A percentile compares a stretch with the other conserved stretches of the same genome.
Evolutionary conservation across 2,329 filamentous ascomycete species (phyloP).

Genomic region (Immersiporthe knoxdaviesiana): DNA sequence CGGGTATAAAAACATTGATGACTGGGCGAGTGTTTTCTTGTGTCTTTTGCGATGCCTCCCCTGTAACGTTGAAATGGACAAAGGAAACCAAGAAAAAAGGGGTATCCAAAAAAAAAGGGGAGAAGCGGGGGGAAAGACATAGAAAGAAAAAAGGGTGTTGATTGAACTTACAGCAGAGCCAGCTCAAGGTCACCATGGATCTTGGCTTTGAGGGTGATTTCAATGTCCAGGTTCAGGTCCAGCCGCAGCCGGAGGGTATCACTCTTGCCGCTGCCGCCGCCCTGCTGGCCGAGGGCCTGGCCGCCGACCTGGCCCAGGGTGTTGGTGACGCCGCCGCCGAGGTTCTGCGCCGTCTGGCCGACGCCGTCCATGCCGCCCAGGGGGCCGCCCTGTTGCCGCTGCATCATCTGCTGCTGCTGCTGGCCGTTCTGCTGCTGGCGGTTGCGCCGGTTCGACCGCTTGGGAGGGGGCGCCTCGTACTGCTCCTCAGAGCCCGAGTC

Average conservation of each 20-base stretch:
- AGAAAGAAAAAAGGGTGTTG: constrained; percentile 11
- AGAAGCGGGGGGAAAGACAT: background rate
- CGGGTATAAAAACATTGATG: background rate
- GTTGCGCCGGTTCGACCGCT: constrained; percentile 34
- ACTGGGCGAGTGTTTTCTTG: constrained; percentile 4
- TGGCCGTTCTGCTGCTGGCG: constrained; percentile 32
- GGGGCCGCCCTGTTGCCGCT: constrained; percentile 41
- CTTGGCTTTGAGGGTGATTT: constrained; percentile 83
- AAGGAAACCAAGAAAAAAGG: background rate
- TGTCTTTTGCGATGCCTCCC: constrained; percentile 12
- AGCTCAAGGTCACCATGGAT: constrained; percentile 84
- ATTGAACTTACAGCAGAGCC: constrained; percentile 63
- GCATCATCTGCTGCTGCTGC: constrained; percentile 35
- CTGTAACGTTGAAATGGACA: constrained; percentile 5
- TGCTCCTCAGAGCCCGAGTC: constrained; percentile 39
- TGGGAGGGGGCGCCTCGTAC: constrained; percentile 33
- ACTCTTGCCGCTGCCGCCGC: constrained; percentile 49
- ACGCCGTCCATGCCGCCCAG: constrained; percentile 43
- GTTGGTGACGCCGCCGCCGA: constrained; percentile 45
- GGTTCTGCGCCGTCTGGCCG: constrained; percentile 41
- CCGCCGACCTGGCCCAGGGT: constrained; percentile 42
- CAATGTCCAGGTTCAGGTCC: constrained; percentile 81
- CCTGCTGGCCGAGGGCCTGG: constrained; percentile 18
- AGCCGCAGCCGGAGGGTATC: constrained; percentile 74
- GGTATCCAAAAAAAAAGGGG: background rate